Conservation (phyloP, 163 green algal species). For the Volvox carteri region DNA sequence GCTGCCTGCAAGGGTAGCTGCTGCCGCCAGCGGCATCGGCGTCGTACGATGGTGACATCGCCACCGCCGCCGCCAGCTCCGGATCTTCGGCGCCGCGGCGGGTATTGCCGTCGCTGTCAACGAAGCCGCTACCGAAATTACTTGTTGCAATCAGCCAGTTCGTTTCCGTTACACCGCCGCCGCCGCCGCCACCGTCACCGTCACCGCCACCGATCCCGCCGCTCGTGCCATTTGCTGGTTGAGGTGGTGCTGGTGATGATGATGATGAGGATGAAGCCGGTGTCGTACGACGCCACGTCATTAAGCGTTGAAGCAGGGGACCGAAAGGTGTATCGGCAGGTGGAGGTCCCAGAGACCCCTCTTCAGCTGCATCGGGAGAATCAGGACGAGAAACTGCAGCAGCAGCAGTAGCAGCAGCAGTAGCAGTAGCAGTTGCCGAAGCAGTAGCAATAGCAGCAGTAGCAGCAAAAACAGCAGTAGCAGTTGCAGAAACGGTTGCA, state of each 20-base stretch:
- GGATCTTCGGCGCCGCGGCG: neutral
- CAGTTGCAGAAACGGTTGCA: too few relatives aligned
- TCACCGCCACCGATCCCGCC: neutral
- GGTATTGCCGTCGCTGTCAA: neutral
- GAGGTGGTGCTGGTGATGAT: too few relatives aligned
- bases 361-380: neutral
- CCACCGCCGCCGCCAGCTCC: neutral
- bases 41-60: conserved; percentile 5
- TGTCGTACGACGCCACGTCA: neutral
- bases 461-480: too few relatives aligned
- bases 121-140: too few relatives aligned
- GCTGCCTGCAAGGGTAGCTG: too few relatives aligned
- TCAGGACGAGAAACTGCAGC: neutral
- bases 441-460: too few relatives aligned
- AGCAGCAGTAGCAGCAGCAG: too few relatives aligned
- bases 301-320: neutral
- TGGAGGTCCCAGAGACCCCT: neutral
- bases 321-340: neutral
- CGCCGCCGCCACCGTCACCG: neutral
- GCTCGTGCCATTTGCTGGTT: too few relatives aligned
- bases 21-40: neutral
- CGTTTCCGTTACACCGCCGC: neutral
- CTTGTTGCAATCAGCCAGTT: neutral
- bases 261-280: too few relatives aligned
- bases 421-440: too few relatives aligned